Evolutionary conservation across 2,329 filamentous ascomycete species (phyloP), one percentile per base, ranked within the genome.

Genomic region (Aspergillus aculeatinus): DNA sequence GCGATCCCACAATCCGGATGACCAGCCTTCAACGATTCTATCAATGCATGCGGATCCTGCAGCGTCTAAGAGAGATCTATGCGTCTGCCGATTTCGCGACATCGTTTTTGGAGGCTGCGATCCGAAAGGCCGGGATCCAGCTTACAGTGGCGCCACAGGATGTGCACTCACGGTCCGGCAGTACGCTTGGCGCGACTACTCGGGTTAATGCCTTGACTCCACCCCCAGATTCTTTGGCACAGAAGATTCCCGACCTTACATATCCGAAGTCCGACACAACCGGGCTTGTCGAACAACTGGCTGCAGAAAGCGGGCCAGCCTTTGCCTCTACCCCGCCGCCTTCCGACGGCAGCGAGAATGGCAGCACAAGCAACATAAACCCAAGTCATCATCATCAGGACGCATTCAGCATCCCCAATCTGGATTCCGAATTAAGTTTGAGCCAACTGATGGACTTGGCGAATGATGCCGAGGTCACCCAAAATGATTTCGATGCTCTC

Each of bases 71-170:
- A 42, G 92, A 96, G 70, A 91, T 92, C 31, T 97, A 98, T 70
- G 88, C 92, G 0, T 92, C 93, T 0, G 94, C 94, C n/a, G 93
- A 97, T 75, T 96, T 95, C 69, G 92, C 92, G n/a, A 94, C 91
- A 0, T 91, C 91, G 2, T 97, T 97, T 79, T 83, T 97, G n/a
- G 91, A 96, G 72, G 92, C 92, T 1, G 92, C 92, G 0, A 89
- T 96, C 63, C 88, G 90, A 63, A 96, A 96, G 79, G 91, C 91
- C 9, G 87, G 90, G 59, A 92, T 95, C 63, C 87, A 90, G 58
- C 81, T 92, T 44, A 84, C 83, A 2, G 77, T 82, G 77, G 68
- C 76, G 9, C 69, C 60, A 9, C 70, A 72, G 58, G 73, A 74
- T 31, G 66, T 74, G 61, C 74, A 67, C 33, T 65, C 57, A 33